Evolutionary conservation across 1,284 basidiomycete genomes (phyloP).

Genomic region (Microbotryum scabiosae): DNA sequence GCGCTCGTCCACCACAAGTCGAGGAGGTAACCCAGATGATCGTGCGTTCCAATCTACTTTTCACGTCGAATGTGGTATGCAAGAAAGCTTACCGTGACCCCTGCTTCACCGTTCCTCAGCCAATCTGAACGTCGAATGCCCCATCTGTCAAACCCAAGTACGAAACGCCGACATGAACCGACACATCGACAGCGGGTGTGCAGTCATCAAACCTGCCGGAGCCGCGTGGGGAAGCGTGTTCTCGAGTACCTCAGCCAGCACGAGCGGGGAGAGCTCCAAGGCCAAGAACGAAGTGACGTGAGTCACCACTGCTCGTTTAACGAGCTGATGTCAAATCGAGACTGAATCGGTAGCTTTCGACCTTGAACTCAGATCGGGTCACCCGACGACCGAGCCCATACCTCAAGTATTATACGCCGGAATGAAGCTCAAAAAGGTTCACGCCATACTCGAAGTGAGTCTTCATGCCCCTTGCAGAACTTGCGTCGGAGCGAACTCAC

Average conservation of each 20-base stretch:
- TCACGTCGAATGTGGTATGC: no score
- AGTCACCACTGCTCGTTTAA: not conserved
- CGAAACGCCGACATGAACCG: not conserved
- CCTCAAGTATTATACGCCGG: constrained; percentile 5
- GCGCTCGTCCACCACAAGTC: not conserved
- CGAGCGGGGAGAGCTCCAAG: not conserved
- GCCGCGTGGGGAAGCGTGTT: not conserved
- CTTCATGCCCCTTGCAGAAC: not conserved
- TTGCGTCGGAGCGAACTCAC: not conserved
- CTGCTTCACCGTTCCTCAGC: not conserved
- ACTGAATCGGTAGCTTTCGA: not conserved
- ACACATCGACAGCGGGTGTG: constrained; percentile 3
- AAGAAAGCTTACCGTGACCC: not conserved
- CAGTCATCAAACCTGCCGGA: not conserved
- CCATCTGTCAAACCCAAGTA: not conserved
- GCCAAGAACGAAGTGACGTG: not conserved
- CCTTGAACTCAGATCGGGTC: not conserved
- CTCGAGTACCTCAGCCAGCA: not conserved
- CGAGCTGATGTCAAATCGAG: not conserved
- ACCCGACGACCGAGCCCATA: not conserved
- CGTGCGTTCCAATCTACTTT: no score
- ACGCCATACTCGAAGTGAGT: constrained; percentile 11
- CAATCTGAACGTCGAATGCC: not conserved
- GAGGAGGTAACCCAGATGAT: not conserved
- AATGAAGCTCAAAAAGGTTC: constrained; percentile 5